A percentile compares a stretch with the other conserved stretches of the same genome.
phyloP scores from a whole-genome alignment of 2,329 filamentous ascomycete genomes.

The Arachnopeziza araneosa region DNA sequence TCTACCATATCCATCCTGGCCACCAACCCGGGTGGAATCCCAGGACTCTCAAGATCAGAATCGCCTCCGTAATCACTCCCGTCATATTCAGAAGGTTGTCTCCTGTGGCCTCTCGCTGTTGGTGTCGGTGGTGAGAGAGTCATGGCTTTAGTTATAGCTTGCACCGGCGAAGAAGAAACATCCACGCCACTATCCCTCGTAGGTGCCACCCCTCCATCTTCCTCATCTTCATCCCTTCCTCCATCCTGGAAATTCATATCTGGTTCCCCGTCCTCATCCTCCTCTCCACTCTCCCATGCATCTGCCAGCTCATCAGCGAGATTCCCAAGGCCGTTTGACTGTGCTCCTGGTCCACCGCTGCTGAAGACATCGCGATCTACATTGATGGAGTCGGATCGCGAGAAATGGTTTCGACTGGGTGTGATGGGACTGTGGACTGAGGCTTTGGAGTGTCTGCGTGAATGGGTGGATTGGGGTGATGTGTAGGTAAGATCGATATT shows the following conservation, averaged over 20 bases:
- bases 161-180: slow-evolving; percentile 22
- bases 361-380: slow-evolving; percentile 23
- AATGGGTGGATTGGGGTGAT: slow-evolving; percentile 22
- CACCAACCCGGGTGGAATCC: slow-evolving; percentile 61
- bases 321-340: slow-evolving; percentile 62
- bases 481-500: slow-evolving; percentile 41
- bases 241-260: slow-evolving; percentile 35
- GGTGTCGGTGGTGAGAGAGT: slow-evolving; percentile 4
- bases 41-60: slow-evolving; percentile 63
- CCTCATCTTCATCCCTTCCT: slow-evolving; percentile 10
- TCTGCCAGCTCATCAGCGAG: slow-evolving; percentile 77
- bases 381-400: slow-evolving; percentile 22
- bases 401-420: slow-evolving; percentile 19
- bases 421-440: slow-evolving; percentile 27
- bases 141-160: background rate
- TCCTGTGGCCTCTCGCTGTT: slow-evolving; percentile 37
- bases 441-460: slow-evolving; percentile 26
- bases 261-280: slow-evolving; percentile 49
- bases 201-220: slow-evolving; percentile 28
- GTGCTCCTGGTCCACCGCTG: slow-evolving; percentile 35
- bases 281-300: slow-evolving; percentile 61
- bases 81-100: slow-evolving; percentile 55
- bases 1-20: slow-evolving; percentile 69
- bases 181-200: slow-evolving; percentile 32
- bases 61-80: slow-evolving; percentile 71